Evolutionary conservation across 345 rosid genomes (phyloP), one percentile per base, ranked within the genome.

Genomic region (Euclidium syriacum): DNA sequence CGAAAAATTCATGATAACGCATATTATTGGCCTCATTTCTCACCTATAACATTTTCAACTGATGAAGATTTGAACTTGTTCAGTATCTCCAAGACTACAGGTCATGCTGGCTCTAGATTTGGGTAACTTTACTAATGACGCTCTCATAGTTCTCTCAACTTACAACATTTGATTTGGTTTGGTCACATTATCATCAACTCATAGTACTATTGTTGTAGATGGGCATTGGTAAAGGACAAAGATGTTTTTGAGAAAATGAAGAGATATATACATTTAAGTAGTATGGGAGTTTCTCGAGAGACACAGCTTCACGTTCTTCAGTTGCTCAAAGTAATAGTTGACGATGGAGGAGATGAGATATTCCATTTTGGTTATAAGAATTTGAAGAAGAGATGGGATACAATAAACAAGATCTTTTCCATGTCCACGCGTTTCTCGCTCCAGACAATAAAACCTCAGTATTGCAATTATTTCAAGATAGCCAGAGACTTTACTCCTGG

Each of bases 61-160:
- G 79, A 83, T 41, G 81, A 58, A 41, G 81, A 86, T 39, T 27
- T 86, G 35, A 71, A 72, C 77, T 8, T 83, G 15, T 90, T 90
- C 58, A 72, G 90, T 18, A 77, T 87, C 14, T 84, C 95, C 5
- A 90, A 86, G 79, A 72, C 79, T 39, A 89, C 94, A n/a, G 96
- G 96, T 34, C 94, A 86, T 72, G 95, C 90, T 3, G 91, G 95
- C 33, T 77, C 81, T 1, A 65, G 91, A 79, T 85, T 86, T 16
- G 66, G 73, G 73, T 5, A 29, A n/a, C n/a, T n/a, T n/a, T n/a
- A n/a, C n/a, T n/a, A n/a, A n/a, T n/a, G n/a, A n/a, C n/a, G n/a
- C n/a, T n/a, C n/a, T n/a, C n/a, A n/a, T n/a, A n/a, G n/a, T n/a
- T n/a, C n/a, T n/a, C n/a, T n/a, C n/a, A n/a, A n/a, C n/a, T n/a